Conservation (phyloP, 345 rosid genomes). For the Citrus trifoliata region DNA sequence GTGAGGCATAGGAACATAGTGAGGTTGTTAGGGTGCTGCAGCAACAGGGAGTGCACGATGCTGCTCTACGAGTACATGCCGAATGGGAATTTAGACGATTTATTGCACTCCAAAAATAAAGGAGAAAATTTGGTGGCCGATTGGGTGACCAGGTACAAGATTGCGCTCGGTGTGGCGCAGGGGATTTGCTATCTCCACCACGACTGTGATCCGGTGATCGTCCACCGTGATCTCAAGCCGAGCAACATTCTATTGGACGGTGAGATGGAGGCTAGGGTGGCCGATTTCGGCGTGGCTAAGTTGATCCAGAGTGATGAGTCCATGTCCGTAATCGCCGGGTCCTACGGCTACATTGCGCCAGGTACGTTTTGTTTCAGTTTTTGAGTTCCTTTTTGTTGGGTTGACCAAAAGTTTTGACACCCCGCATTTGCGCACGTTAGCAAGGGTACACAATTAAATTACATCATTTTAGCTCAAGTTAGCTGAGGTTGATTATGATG, state of each 20-base stretch:
- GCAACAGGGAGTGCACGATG: conserved; percentile 92
- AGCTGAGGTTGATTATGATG: no score
- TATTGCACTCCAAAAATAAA: conserved; percentile 75
- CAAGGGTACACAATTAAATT: background rate
- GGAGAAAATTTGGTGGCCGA: conserved; percentile 64
- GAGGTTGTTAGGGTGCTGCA: conserved; percentile 82
- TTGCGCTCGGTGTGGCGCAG: conserved; percentile 96
- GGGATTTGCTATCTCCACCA: conserved; percentile 99
- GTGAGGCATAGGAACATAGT: conserved; percentile 94
- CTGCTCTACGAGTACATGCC: conserved; percentile 96
- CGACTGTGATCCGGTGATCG: conserved; percentile 95
- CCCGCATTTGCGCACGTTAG: background rate
- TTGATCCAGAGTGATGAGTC: conserved; percentile 85
- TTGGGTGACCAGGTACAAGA: conserved; percentile 80
- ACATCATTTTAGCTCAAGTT: no score
- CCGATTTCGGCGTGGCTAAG: conserved; percentile 97
- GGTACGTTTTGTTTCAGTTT: conserved; percentile 35
- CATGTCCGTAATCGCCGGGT: conserved; percentile 99
- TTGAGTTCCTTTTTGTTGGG: background rate
- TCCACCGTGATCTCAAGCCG: conserved; percentile 94
- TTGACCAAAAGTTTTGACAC: conserved; percentile 13
- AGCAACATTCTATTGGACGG: conserved; percentile 82
- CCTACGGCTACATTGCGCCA: conserved; percentile 99
- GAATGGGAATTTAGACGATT: conserved; percentile 77
- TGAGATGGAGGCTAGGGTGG: conserved; percentile 97